Percentiles rank a stretch among this genome's conserved stretches.
Conservation (phyloP, 192 early-diverging fungal species). For the Phlyctochytrium arcticum region DNA sequence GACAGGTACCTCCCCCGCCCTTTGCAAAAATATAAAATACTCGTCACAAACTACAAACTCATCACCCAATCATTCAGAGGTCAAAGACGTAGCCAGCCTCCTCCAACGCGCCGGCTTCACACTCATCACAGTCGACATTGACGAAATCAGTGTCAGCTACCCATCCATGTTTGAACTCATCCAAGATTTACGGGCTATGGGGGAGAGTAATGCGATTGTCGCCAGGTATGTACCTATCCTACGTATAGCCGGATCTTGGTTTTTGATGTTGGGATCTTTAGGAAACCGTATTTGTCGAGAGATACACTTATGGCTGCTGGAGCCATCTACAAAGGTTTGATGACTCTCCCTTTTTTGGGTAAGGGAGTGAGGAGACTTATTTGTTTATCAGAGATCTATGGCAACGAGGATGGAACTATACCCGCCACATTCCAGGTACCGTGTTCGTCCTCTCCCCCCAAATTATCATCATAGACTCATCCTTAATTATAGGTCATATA, state of each 20-base stretch:
- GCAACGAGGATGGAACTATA: slow-evolving; percentile 78
- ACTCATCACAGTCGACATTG: slow-evolving; percentile 89
- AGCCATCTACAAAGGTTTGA: slow-evolving; percentile 81
- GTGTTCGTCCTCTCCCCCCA: background rate
- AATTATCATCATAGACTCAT: background rate
- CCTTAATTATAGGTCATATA: slow-evolving; percentile 23
- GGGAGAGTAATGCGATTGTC: slow-evolving; percentile 86
- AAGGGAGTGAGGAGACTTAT: no score
- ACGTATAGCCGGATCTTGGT: background rate
- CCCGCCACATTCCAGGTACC: slow-evolving; percentile 86
- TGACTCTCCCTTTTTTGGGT: no score
- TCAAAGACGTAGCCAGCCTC: slow-evolving; percentile 72
- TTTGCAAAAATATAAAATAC: background rate
- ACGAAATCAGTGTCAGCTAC: slow-evolving; percentile 86
- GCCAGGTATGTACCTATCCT: slow-evolving; percentile 45
- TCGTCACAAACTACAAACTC: background rate
- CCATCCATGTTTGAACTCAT: slow-evolving; percentile 90
- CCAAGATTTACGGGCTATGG: slow-evolving; percentile 86
- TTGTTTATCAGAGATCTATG: slow-evolving; percentile 83
- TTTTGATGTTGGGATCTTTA: background rate
- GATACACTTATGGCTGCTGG: slow-evolving; percentile 84
- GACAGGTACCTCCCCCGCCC: slow-evolving; percentile 50
- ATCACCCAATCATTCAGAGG: slow-evolving; percentile 37
- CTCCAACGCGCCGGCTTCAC: slow-evolving; percentile 81
- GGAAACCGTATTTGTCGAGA: slow-evolving; percentile 43